Evolutionary conservation across 345 rosid genomes (phyloP).

Genomic region (Syzygium grande): DNA sequence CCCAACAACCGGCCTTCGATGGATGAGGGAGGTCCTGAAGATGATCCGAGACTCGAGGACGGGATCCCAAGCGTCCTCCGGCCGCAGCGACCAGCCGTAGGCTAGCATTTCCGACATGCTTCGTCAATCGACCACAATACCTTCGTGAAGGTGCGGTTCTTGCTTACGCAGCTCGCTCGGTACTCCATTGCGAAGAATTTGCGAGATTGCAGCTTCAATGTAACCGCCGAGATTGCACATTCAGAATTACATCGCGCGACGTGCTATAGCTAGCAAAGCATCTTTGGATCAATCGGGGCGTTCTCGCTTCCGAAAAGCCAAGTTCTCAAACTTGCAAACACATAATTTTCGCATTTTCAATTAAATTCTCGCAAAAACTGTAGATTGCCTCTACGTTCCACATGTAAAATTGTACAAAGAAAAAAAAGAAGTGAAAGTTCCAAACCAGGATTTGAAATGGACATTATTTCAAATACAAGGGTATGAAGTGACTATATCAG

Average conservation of each 20-base stretch:
- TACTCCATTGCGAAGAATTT: neutral
- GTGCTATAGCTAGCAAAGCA: neutral
- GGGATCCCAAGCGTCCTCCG: slow-evolving; percentile 67
- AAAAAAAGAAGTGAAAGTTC: too few species aligned
- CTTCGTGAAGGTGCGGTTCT: neutral
- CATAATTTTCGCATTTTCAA: too few species aligned
- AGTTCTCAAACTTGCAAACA: too few species aligned
- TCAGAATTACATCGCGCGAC: neutral
- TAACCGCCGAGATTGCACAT: neutral
- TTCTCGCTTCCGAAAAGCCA: too few species aligned
- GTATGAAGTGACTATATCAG: too few species aligned
- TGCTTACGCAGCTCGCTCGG: neutral
- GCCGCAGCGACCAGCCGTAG: slow-evolving; percentile 78
- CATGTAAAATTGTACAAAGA: too few species aligned
- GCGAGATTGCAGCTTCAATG: neutral
- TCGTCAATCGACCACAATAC: neutral
- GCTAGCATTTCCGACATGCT: slow-evolving; percentile 30
- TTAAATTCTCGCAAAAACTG: too few species aligned
- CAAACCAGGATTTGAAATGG: too few species aligned
- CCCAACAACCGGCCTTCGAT: slow-evolving; percentile 67
- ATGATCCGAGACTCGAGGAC: slow-evolving; percentile 88
- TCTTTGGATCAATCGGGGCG: too few species aligned
- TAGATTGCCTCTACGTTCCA: too few species aligned
- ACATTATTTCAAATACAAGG: too few species aligned
- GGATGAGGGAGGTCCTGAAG: slow-evolving; percentile 83